Evolutionary conservation across 805 yeast genomes (phyloP).

Genomic region (Pichia thaimueangensis): DNA sequence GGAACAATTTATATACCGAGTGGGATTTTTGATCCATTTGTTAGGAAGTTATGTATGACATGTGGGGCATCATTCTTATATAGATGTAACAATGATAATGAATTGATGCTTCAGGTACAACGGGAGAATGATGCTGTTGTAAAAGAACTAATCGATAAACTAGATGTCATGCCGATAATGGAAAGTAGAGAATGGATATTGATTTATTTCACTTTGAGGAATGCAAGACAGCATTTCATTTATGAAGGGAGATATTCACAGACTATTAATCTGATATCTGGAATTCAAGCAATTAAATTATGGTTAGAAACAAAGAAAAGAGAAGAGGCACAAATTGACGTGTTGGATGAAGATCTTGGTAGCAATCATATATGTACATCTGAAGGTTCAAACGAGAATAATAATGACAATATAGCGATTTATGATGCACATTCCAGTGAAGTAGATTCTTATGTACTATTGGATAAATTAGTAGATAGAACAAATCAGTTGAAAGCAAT

Average conservation of each 20-base stretch:
- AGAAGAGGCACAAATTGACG: neutral
- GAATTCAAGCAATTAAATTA: slow-evolving; percentile 31
- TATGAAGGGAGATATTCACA: slow-evolving; percentile 25
- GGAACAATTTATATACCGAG: slow-evolving; percentile 35
- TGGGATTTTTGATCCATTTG: slow-evolving; percentile 25
- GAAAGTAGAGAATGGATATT: slow-evolving; percentile 36
- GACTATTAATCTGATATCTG: slow-evolving; percentile 32
- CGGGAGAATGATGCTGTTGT: slow-evolving; percentile 4
- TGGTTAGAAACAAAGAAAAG: slow-evolving; percentile 19
- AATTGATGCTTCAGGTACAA: slow-evolving; percentile 20
- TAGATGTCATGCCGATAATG: slow-evolving; percentile 21
- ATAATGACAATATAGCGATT: neutral
- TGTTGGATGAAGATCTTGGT: neutral
- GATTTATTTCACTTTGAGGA: slow-evolving; percentile 34
- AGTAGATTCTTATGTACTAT: slow-evolving; percentile 2
- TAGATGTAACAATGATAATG: slow-evolving; percentile 17
- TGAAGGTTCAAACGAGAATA: neutral
- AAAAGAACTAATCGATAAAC: slow-evolving; percentile 18
- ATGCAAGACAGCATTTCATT: slow-evolving; percentile 34
- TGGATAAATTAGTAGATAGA: slow-evolving; percentile 7
- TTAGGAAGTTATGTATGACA: slow-evolving; percentile 32
- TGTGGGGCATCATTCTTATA: slow-evolving; percentile 36
- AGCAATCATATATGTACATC: too few species aligned
- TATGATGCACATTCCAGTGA: neutral
- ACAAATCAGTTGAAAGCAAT: neutral